Evolutionary conservation across 2,329 filamentous ascomycete genomes (phyloP).

Genomic region (Neonectria coccinea): DNA sequence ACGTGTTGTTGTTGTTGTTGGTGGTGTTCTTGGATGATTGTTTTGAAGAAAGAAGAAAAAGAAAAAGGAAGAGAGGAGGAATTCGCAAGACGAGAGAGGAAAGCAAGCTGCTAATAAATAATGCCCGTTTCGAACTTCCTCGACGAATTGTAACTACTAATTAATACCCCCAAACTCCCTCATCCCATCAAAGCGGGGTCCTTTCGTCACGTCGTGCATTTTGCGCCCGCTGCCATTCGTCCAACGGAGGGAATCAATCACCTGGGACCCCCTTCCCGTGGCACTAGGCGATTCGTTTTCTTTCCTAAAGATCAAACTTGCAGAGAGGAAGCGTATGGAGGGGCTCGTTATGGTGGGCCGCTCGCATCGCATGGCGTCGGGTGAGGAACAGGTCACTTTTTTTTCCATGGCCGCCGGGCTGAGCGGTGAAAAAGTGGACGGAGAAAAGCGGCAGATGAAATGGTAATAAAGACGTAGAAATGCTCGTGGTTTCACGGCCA

Average conservation of each 20-base stretch:
- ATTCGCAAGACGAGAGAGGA: slow-evolving; percentile 6
- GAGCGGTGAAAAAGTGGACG: slow-evolving; percentile 22
- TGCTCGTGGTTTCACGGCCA: no score
- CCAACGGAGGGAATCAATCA: slow-evolving; percentile 6
- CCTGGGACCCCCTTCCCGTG: no score
- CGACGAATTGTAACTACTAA: slow-evolving; percentile 2
- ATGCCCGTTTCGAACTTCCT: neutral
- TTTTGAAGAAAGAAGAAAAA: slow-evolving; percentile 17
- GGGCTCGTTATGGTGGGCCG: neutral
- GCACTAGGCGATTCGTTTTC: no score
- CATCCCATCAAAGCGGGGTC: slow-evolving; percentile 14
- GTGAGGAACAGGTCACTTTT: slow-evolving; percentile 37
- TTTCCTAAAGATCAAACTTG: no score
- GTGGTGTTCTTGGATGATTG: neutral
- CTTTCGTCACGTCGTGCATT: slow-evolving; percentile 13
- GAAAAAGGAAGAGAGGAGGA: neutral
- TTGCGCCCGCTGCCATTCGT: slow-evolving; percentile 18
- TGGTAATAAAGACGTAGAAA: neutral
- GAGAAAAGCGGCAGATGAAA: neutral
- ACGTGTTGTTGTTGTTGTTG: neutral
- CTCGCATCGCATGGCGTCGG: slow-evolving; percentile 17
- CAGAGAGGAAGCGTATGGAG: no score
- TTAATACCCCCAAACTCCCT: neutral
- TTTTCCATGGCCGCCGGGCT: slow-evolving; percentile 2
- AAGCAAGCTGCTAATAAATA: slow-evolving; percentile 11